A percentile compares a stretch with the other conserved stretches of the same genome.
phyloP scores from a whole-genome alignment of 1,284 basidiomycete genomes.

The Anthracocystis panici-leucophaei region DNA sequence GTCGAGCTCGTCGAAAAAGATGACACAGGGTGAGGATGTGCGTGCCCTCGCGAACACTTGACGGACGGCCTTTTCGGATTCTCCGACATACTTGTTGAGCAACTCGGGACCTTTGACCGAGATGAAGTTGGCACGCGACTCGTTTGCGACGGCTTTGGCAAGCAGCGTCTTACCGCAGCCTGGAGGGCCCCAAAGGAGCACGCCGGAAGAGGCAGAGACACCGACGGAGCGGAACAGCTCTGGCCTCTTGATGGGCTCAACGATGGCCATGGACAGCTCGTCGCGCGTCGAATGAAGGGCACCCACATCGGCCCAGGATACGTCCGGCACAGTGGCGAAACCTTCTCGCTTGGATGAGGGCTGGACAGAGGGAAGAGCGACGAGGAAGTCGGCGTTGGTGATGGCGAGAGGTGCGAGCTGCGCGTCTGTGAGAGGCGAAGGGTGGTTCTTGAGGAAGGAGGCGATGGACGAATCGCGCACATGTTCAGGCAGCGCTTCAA shows the following conservation, averaged over 20 bases:
- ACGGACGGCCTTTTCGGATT: constrained; percentile 92
- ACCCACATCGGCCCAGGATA: constrained; percentile 95
- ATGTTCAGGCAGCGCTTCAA: constrained; percentile 65
- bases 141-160: constrained; percentile 96
- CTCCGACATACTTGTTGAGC: constrained; percentile 96
- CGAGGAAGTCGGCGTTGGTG: constrained; percentile 77
- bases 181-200: constrained; percentile 97
- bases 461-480: constrained; percentile 80
- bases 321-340: constrained; percentile 94
- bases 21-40: constrained; percentile 87
- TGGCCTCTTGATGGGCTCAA: constrained; percentile 90
- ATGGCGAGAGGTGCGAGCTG: constrained; percentile 86
- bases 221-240: constrained; percentile 89
- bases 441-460: constrained; percentile 87
- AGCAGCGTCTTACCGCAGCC: constrained; percentile 96
- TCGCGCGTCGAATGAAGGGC: constrained; percentile 86
- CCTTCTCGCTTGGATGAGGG: constrained; percentile 97
- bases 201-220: constrained; percentile 80
- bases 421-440: constrained; percentile 79
- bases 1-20: constrained; percentile 97
- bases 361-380: constrained; percentile 86
- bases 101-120: constrained; percentile 96
- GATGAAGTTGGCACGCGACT: constrained; percentile 93
- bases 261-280: constrained; percentile 96
- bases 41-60: constrained; percentile 91